These are phyloP conservation scores for Rubia balearica DNA, from an alignment of 305 asterid species.

Conservation along the genomic window DNA sequence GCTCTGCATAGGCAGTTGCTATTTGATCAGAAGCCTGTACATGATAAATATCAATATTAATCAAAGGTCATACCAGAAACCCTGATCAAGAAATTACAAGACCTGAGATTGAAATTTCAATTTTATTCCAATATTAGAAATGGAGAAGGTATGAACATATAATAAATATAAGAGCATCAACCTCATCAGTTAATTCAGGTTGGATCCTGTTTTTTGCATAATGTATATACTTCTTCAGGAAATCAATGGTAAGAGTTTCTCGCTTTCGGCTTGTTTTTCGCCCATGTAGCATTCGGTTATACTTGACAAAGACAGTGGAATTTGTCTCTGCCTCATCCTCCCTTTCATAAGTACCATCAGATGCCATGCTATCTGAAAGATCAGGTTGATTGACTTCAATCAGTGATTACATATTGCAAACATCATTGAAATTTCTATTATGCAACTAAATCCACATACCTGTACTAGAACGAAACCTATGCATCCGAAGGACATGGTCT, in stretches of 20 bases:
- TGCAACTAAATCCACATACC: slow-evolving; percentile 31
- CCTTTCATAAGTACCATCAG: slow-evolving; percentile 46
- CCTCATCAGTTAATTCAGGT: slow-evolving; percentile 99
- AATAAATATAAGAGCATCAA: slow-evolving; percentile 17
- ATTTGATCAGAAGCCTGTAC: slow-evolving; percentile 88
- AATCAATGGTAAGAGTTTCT: slow-evolving; percentile 76
- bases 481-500: slow-evolving; percentile 93
- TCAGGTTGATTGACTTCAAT: slow-evolving; percentile 14
- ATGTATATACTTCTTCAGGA: slow-evolving; percentile 85
- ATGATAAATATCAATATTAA: slow-evolving; percentile 25
- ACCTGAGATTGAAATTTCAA: background rate
- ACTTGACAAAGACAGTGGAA: slow-evolving; percentile 71
- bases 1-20: slow-evolving; percentile 91
- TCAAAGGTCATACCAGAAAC: slow-evolving; percentile 5
- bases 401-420: background rate
- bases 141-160: background rate
- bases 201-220: slow-evolving; percentile 83
- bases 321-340: slow-evolving; percentile 66
- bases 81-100: background rate
- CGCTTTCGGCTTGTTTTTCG: slow-evolving; percentile 51
- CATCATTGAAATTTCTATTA: slow-evolving; percentile 11
- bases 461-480: slow-evolving; percentile 61
- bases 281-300: slow-evolving; percentile 87
- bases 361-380: slow-evolving; percentile 39
- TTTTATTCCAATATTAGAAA: background rate